Conservation (phyloP, 441 rosid genomes). For the Syzygium syzygioides region DNA sequence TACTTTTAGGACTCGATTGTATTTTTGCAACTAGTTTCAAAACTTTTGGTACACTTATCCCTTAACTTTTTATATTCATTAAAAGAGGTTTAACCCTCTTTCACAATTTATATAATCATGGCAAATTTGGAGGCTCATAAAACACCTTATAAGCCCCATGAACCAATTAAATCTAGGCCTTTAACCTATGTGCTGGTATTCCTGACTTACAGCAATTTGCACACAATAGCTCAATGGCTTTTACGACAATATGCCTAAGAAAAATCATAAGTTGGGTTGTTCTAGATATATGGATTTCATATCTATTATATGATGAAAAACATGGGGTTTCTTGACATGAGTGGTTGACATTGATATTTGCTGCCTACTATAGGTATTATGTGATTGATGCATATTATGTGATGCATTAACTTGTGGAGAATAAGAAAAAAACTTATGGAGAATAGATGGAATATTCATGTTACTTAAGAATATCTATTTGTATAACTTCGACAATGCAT, state of each 20-base stretch:
- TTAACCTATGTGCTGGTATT: too few species aligned
- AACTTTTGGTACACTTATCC: too few species aligned
- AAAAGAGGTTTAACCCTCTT: too few species aligned
- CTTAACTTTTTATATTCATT: too few species aligned
- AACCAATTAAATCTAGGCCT: background rate
- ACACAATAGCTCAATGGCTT: background rate
- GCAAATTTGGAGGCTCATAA: background rate
- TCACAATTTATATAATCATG: too few species aligned
- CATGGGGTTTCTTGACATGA: background rate
- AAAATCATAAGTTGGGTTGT: background rate
- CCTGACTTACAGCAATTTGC: too few species aligned
- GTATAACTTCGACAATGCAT: background rate
- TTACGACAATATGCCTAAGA: background rate
- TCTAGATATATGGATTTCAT: too few species aligned
- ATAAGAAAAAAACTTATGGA: background rate
- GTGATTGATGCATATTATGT: background rate
- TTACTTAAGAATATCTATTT: background rate
- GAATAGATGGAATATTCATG: background rate
- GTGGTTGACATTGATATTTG: background rate
- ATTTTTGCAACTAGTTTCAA: too few species aligned
- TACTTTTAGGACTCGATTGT: too few species aligned
- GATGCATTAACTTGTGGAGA: background rate
- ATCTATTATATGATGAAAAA: too few species aligned
- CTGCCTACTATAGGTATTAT: background rate
- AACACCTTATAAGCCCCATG: background rate